Evolutionary conservation across 192 early-diverging fungal genomes (phyloP), one percentile per base, ranked within the genome.

Genomic region (Phycomyces blakesleeanus): DNA sequence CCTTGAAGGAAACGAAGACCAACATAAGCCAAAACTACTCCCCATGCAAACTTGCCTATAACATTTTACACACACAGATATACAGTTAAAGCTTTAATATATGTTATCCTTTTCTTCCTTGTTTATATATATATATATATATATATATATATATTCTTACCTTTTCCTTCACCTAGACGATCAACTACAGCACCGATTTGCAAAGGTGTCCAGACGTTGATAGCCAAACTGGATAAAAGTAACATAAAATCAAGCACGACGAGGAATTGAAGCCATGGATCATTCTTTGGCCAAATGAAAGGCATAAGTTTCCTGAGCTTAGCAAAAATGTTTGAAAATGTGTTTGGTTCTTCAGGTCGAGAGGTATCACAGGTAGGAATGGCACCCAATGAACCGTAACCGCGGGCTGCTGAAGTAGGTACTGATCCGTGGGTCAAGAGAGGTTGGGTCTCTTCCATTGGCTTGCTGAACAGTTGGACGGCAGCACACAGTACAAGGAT

Each of bases 171-270:
- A n/a, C 61, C 55, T 52, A 96, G 75, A 1, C 73, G 73, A 52
- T 94, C 87, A 5, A 97, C 85, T n/a, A 99, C 81, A 16, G 66
- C 55, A 69, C 92, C 93, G 65, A 94, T 91, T 76, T 93, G 88
- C 47, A 85, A 57, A 8, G 95, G 94, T 12, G 91, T 91, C 15
- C 94, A 80, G 20, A 93, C 74, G 67, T 97, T 96, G 66, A 98
- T 82, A 18, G 88, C 27, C 47, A 88, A 82, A 0, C 86, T 90
- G 7, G 76, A 41, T 6, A 72, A 55, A 44, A 98, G 78, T 16
- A 91, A 67, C 2, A 80, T 41, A 66, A 94, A 79, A 55, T 89
- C 93, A 15, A 82, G 44, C 21, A 87, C 64, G 34, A 97, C 81
- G 40, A 88, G 75, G 16, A 89, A 56, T 68, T 93, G 86, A 26